Percentiles rank a stretch among this genome's conserved stretches.
Evolutionary conservation across 768 basidiomycete genomes (phyloP).

Genomic region (Tylopilus sp.): DNA sequence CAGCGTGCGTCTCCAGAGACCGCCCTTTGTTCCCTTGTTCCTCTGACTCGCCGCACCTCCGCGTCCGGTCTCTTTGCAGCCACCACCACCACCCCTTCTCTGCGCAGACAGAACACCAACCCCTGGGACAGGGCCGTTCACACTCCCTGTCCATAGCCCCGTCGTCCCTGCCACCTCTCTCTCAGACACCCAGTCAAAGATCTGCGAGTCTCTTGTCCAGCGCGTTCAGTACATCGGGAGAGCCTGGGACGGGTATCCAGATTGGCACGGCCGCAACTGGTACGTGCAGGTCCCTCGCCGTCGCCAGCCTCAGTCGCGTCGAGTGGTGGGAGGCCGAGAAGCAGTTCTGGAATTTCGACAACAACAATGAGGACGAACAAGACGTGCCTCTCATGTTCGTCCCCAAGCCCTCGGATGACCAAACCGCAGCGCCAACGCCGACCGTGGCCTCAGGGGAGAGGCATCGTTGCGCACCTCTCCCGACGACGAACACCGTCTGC

Average conservation of each 20-base stretch:
- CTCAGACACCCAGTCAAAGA: constrained; percentile 75
- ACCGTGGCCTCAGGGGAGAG: constrained; percentile 33
- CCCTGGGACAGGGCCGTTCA: constrained; percentile 58
- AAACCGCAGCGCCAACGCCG: constrained; percentile 36
- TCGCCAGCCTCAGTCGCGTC: constrained; percentile 93
- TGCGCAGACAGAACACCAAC: constrained; percentile 61
- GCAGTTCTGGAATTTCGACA: constrained; percentile 99
- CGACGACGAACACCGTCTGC: constrained; percentile 39
- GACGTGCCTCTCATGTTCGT: constrained; percentile 93
- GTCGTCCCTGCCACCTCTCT: constrained; percentile 56
- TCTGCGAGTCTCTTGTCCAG: constrained; percentile 84
- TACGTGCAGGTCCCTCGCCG: constrained; percentile 95
- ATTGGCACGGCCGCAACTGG: constrained; percentile 98
- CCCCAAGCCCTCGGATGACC: constrained; percentile 80
- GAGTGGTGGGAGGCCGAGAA: constrained; percentile 99
- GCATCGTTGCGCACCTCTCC: constrained; percentile 36
- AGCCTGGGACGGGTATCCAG: constrained; percentile 96
- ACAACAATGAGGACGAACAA: constrained; percentile 83
- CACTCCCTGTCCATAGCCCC: constrained; percentile 57
- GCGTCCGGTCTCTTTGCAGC: constrained; percentile 58
- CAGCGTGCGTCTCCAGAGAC: constrained; percentile 69
- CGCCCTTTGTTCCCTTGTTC: constrained; percentile 33
- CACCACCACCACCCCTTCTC: constrained; percentile 62
- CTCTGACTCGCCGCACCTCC: constrained; percentile 53
- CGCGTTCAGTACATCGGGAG: constrained; percentile 89